These are phyloP conservation scores for Starmerella floricola DNA, from an alignment of 805 yeast genomes.

Conservation along the genomic window DNA sequence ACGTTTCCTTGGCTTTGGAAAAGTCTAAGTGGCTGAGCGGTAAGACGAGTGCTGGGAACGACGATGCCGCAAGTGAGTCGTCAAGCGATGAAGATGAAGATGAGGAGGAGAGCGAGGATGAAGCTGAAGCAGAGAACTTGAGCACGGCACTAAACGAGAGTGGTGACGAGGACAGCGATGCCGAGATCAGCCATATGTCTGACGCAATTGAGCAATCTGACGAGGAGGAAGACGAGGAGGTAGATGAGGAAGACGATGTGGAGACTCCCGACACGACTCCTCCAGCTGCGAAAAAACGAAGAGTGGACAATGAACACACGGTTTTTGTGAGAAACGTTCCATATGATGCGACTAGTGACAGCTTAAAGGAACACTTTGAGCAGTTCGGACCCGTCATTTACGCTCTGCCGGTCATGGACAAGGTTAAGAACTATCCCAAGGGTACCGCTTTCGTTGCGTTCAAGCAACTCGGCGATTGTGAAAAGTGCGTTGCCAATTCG, in stretches of 20 bases:
- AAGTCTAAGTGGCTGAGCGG: constrained; percentile 65
- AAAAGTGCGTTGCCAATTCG: constrained; percentile 60
- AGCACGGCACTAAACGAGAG: constrained; percentile 15
- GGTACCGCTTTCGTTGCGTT: constrained; percentile 96
- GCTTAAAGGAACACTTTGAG: constrained; percentile 62
- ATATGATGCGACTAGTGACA: constrained; percentile 79
- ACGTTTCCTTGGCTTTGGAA: constrained; percentile 87
- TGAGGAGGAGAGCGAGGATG: constrained; percentile 30
- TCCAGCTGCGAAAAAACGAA: constrained; percentile 21
- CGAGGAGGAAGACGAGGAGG: constrained; percentile 18
- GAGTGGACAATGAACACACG: constrained; percentile 34
- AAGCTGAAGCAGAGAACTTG: constrained; percentile 26
- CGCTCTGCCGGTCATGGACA: constrained; percentile 88
- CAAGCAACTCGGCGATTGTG: constrained; percentile 45
- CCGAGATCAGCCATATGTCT: too few species aligned
- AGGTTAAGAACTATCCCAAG: constrained; percentile 68
- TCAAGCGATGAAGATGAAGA: constrained; percentile 15
- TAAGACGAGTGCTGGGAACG: constrained; percentile 33
- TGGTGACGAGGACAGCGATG: too few species aligned
- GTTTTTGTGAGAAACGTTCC: constrained; percentile 88
- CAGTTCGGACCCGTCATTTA: constrained; percentile 81
- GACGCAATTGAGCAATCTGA: constrained; percentile 25
- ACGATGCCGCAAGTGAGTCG: constrained; percentile 29
- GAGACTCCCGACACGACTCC: constrained; percentile 24
- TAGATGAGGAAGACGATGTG: constrained; percentile 24